These are phyloP conservation scores for Pseudomicrostroma phylloplanum DNA, from an alignment of 1,284 basidiomycete genomes.

Conservation along the genomic window DNA sequence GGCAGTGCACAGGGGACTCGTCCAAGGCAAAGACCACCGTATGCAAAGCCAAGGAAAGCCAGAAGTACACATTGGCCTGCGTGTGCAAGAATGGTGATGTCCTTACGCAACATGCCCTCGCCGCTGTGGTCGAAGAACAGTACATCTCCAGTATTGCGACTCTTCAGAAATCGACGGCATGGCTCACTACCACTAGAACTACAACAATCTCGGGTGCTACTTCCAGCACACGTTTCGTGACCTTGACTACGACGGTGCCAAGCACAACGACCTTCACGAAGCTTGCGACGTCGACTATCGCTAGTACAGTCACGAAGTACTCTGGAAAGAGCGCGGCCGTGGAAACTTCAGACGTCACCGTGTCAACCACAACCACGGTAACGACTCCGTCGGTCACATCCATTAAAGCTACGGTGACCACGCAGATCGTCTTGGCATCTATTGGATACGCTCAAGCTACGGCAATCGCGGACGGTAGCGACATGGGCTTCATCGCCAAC, in stretches of 20 bases:
- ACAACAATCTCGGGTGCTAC: conserved; percentile 8
- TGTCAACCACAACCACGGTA: too few relatives aligned
- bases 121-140: conserved; percentile 1
- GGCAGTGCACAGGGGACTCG: not conserved
- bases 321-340: not conserved
- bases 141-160: conserved; percentile 8
- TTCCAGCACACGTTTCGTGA: not conserved
- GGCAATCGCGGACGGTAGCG: not conserved
- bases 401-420: conserved; percentile 6
- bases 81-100: conserved; percentile 7
- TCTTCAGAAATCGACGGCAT: not conserved
- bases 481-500: not conserved
- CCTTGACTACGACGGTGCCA: conserved; percentile 3
- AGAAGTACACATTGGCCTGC: not conserved
- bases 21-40: not conserved
- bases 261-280: not conserved
- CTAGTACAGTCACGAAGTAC: not conserved
- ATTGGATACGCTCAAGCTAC: not conserved
- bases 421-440: conserved; percentile 5
- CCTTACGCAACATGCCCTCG: conserved; percentile 9
- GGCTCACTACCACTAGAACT: conserved; percentile 5
- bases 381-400: not conserved
- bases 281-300: too few relatives aligned
- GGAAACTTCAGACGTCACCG: not conserved
- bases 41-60: not conserved